A percentile compares a stretch with the other conserved stretches of the same genome.
These are phyloP conservation scores for Apiospora aurea DNA, from an alignment of 2,329 filamentous ascomycete genomes.

Conservation along the genomic window DNA sequence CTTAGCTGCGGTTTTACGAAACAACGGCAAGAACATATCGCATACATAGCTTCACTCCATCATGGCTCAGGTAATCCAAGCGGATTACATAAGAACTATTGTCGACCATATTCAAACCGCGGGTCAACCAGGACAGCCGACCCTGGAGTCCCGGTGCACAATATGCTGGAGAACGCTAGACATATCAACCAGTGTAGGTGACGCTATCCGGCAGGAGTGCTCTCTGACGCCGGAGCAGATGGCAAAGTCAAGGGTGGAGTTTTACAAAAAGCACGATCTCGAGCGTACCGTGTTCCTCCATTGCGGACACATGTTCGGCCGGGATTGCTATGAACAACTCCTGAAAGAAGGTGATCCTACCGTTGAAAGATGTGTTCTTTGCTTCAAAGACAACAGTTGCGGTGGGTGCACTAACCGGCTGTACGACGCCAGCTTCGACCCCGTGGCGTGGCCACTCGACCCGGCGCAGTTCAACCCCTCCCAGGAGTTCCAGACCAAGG, in stretches of 20 bases:
- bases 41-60: background rate
- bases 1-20: background rate
- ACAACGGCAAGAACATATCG: background rate
- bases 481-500: background rate
- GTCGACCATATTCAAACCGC: background rate
- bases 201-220: background rate
- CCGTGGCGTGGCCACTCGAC: background rate
- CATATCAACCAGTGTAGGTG: background rate
- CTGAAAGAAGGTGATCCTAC: background rate
- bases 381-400: background rate
- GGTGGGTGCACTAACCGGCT: background rate
- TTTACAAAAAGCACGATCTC: background rate
- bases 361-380: background rate
- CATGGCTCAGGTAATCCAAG: background rate
- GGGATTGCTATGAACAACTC: background rate
- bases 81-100: background rate
- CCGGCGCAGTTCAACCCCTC: background rate
- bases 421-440: background rate
- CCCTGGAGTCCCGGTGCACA: background rate
- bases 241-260: background rate
- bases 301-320: background rate
- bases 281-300: background rate
- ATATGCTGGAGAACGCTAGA: background rate
- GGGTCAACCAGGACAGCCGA: background rate
- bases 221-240: background rate